Conservation (phyloP, 2,329 filamentous ascomycete species). For the Phaeosphaeriaceae sp. region DNA sequence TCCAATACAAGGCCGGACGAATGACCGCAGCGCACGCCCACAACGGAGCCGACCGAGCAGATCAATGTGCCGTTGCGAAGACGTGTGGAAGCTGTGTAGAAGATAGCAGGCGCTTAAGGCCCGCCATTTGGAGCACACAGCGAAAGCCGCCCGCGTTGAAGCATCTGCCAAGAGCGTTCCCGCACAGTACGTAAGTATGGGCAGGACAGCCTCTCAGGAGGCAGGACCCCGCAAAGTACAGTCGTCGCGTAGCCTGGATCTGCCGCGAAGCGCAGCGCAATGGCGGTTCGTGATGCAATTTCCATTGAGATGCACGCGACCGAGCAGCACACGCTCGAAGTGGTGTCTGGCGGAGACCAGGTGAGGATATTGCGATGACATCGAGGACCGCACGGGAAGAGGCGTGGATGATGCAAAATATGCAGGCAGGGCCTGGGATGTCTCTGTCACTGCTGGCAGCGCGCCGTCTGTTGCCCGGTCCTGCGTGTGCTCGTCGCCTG, state of each 20-base stretch:
- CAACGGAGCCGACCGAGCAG: constrained; percentile 46
- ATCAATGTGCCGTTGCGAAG: constrained; percentile 31
- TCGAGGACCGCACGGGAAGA: constrained; percentile 24
- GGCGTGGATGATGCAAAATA: constrained; percentile 30
- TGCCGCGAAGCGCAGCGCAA: constrained; percentile 17
- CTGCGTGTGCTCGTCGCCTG: constrained; percentile 21
- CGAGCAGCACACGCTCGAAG: constrained; percentile 13
- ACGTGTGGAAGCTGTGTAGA: constrained; percentile 48
- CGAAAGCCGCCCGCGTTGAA: constrained; percentile 33
- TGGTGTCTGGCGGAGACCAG: constrained; percentile 19
- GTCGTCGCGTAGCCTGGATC: constrained; percentile 14
- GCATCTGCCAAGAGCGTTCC: constrained; percentile 26
- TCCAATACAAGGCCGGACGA: constrained; percentile 28
- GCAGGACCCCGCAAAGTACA: constrained; percentile 26
- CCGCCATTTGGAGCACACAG: constrained; percentile 24
- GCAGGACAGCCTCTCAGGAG: constrained; percentile 11
- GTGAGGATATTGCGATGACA: constrained; percentile 36
- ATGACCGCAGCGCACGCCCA: constrained; percentile 20
- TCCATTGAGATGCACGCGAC: constrained; percentile 26
- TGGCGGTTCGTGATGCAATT: constrained; percentile 21
- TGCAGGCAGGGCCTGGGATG: constrained; percentile 23
- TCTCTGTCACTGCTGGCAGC: constrained; percentile 4
- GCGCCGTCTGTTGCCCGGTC: constrained; percentile 15
- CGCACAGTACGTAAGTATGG: constrained; percentile 12
- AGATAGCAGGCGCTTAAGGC: constrained; percentile 35